phyloP scores from a whole-genome alignment of 148 eudicot species.

The Cornus suecica region DNA sequence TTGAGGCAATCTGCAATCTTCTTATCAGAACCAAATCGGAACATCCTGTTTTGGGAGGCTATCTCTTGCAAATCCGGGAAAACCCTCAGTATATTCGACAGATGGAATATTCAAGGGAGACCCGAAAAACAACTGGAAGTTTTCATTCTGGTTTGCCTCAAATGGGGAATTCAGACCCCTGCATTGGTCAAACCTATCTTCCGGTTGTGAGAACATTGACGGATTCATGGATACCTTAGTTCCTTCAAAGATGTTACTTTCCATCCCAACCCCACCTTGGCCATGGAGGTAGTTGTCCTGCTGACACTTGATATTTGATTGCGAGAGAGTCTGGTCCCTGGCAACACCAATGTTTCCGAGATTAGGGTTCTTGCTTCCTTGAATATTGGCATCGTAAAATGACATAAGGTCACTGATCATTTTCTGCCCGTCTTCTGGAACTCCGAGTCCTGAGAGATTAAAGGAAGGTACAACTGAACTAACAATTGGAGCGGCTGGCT shows the following conservation, averaged over 20 bases:
- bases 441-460: slow-evolving; percentile 36
- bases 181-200: slow-evolving; percentile 30
- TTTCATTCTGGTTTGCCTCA: slow-evolving; percentile 30
- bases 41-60: slow-evolving; percentile 33
- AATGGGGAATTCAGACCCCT: slow-evolving; percentile 39
- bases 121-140: slow-evolving; percentile 37
- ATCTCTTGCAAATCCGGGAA: slow-evolving; percentile 23
- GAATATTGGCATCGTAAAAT: slow-evolving; percentile 46
- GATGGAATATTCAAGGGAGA: slow-evolving; percentile 31
- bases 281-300: slow-evolving; percentile 21
- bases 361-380: slow-evolving; percentile 32
- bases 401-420: slow-evolving; percentile 55
- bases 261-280: slow-evolving; percentile 27
- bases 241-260: slow-evolving; percentile 30
- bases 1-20: slow-evolving; percentile 2
- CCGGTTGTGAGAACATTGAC: slow-evolving; percentile 23
- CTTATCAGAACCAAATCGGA: slow-evolving; percentile 40
- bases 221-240: slow-evolving; percentile 22
- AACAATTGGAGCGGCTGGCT: slow-evolving; percentile 13
- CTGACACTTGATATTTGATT: slow-evolving; percentile 19
- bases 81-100: slow-evolving; percentile 28
- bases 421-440: slow-evolving; percentile 59
- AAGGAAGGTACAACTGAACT: slow-evolving; percentile 18
- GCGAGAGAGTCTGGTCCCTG: slow-evolving; percentile 17
- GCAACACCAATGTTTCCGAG: slow-evolving; percentile 15